Conservation (phyloP, 225 moss, liverwort and hornwort species). For the Rhytidiadelphus loreus region DNA sequence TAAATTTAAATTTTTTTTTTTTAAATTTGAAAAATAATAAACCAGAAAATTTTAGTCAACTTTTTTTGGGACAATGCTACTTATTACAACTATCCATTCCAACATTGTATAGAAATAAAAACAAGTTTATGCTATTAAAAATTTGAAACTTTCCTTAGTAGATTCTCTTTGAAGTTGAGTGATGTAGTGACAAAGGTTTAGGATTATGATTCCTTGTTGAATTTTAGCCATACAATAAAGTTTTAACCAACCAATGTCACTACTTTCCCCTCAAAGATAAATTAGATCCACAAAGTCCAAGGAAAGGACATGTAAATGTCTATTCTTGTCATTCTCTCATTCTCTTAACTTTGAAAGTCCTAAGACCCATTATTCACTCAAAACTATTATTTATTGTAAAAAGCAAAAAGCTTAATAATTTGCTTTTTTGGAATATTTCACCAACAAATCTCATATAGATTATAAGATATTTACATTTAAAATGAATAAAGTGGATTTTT, state of each 20-base stretch:
- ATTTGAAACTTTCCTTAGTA: background rate
- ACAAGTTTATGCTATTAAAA: background rate
- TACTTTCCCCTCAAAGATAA: background rate
- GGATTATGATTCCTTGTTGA: background rate
- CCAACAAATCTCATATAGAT: too few relatives aligned
- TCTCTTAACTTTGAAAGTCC: rapidly evolving
- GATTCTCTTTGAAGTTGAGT: background rate
- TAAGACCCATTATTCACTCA: rapidly evolving
- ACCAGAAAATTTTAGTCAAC: background rate
- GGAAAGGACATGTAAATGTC: rapidly evolving
- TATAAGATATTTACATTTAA: background rate
- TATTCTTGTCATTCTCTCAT: background rate
- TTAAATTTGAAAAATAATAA: too few relatives aligned
- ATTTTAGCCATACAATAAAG: rapidly evolving
- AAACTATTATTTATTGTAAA: background rate
- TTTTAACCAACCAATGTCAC: background rate
- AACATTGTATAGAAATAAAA: background rate
- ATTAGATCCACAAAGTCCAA: background rate
- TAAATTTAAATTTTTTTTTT: background rate
- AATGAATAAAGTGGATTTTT: rapidly evolving
- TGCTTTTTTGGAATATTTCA: background rate
- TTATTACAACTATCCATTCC: background rate
- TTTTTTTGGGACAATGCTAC: background rate
- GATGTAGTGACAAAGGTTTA: background rate
- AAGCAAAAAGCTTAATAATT: background rate